These are phyloP conservation scores for Lactarius pseudohatsudake DNA, from an alignment of 768 basidiomycete genomes.

Conservation along the genomic window DNA sequence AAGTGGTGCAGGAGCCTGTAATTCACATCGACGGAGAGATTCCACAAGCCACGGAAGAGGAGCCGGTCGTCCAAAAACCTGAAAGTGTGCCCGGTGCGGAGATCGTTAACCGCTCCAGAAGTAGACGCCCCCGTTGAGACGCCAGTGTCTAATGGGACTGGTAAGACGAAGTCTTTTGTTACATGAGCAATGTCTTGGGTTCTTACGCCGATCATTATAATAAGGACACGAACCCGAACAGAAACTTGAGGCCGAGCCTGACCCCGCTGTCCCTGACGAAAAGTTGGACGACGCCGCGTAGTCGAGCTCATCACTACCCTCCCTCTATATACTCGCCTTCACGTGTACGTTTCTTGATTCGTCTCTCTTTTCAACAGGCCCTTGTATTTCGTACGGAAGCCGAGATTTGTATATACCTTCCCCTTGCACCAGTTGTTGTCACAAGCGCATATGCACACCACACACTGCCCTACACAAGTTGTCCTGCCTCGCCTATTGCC, in stretches of 20 bases:
- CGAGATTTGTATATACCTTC: conserved; percentile 2
- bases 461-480: background rate
- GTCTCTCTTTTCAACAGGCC: background rate
- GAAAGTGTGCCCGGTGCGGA: background rate
- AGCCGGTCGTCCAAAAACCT: background rate
- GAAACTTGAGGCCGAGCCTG: background rate
- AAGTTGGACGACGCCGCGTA: background rate
- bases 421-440: conserved; percentile 3
- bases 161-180: background rate
- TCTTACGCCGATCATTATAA: background rate
- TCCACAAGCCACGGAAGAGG: background rate
- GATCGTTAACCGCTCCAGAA: background rate
- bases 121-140: background rate
- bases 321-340: background rate
- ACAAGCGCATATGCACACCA: background rate
- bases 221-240: background rate
- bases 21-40: background rate
- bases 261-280: background rate
- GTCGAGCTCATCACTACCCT: background rate
- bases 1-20: background rate
- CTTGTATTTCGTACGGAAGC: conserved; percentile 17
- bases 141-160: conserved; percentile 1
- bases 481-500: background rate
- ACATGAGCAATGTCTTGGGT: background rate
- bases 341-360: background rate